A percentile compares a stretch with the other conserved stretches of the same genome.
Evolutionary conservation across 1,284 basidiomycete species (phyloP).

Genomic region (Singerocomus rubriflavus): DNA sequence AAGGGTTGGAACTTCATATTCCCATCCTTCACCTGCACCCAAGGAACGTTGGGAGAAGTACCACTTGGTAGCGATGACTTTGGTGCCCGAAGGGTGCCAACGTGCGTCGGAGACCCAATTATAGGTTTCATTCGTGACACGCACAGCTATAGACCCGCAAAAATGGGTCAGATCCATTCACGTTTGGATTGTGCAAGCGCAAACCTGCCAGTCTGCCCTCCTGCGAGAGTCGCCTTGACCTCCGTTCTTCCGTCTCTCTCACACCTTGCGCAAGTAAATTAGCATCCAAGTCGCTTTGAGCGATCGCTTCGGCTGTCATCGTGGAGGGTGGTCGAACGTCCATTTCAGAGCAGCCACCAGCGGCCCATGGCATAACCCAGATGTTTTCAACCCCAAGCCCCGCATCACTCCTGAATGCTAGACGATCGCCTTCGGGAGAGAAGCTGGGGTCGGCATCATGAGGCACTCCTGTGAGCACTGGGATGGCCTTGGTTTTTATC

Average conservation of each 20-base stretch:
- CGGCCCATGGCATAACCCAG: slow-evolving; percentile 61
- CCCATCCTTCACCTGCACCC: slow-evolving; percentile 71
- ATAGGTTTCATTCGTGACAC: slow-evolving; percentile 71
- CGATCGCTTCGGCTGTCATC: slow-evolving; percentile 21
- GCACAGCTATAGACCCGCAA: slow-evolving; percentile 41
- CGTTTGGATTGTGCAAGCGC: slow-evolving; percentile 16
- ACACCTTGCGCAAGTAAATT: slow-evolving; percentile 46
- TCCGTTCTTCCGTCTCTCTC: slow-evolving; percentile 48
- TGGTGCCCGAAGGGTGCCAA: slow-evolving; percentile 62
- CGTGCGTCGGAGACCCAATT: slow-evolving; percentile 65
- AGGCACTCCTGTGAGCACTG: slow-evolving; percentile 49
- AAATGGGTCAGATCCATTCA: slow-evolving; percentile 1
- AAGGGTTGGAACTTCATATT: slow-evolving; percentile 47
- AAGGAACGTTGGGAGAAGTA: slow-evolving; percentile 60
- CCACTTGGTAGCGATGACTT: slow-evolving; percentile 72
- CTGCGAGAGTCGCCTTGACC: slow-evolving; percentile 45
- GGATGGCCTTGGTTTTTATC: slow-evolving; percentile 25
- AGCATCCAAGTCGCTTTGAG: slow-evolving; percentile 44
- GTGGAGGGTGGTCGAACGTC: slow-evolving; percentile 41
- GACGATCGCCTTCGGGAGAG: slow-evolving; percentile 56
- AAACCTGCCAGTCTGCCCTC: slow-evolving; percentile 59
- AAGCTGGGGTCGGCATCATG: slow-evolving; percentile 71
- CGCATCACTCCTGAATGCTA: slow-evolving; percentile 69
- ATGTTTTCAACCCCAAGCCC: slow-evolving; percentile 71
- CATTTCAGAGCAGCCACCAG: slow-evolving; percentile 53